A percentile compares a stretch with the other conserved stretches of the same genome.
phyloP scores from a whole-genome alignment of 805 yeast species.

The Yamadazyma endophytica region DNA sequence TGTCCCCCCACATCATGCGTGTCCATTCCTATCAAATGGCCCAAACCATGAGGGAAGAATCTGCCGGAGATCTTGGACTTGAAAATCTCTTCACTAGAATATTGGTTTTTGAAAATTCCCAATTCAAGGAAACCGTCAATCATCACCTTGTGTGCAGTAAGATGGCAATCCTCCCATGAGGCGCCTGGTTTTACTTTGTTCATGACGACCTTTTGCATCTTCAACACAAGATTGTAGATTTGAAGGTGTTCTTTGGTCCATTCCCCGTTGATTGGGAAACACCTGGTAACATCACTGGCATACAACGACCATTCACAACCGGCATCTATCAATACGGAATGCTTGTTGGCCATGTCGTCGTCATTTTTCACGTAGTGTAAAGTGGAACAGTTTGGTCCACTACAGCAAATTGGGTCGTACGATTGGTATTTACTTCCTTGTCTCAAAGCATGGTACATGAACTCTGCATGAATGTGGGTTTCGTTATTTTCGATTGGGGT shows the following conservation, averaged over 20 bases:
- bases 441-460: conserved; percentile 85
- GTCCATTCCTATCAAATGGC: conserved; percentile 91
- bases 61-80: conserved; percentile 67
- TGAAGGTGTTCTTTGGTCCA: conserved; percentile 86
- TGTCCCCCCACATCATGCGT: conserved; percentile 94
- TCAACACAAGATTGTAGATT: conserved; percentile 72
- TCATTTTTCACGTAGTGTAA: conserved; percentile 87
- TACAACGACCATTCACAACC: conserved; percentile 97
- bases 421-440: conserved; percentile 89
- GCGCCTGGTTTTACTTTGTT: conserved; percentile 75
- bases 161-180: conserved; percentile 80
- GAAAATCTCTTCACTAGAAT: conserved; percentile 59
- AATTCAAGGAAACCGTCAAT: conserved; percentile 65
- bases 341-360: conserved; percentile 45
- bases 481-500: conserved; percentile 83
- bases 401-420: conserved; percentile 93
- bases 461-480: conserved; percentile 93
- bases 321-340: conserved; percentile 82
- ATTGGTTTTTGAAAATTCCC: conserved; percentile 66
- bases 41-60: conserved; percentile 94
- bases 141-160: conserved; percentile 72
- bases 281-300: conserved; percentile 91
- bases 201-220: conserved; percentile 79
- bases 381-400: conserved; percentile 89
- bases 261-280: conserved; percentile 87